Base-by-base conservation (phyloP, 345 rosid genomes). In the Citrus sinensis region DNA sequence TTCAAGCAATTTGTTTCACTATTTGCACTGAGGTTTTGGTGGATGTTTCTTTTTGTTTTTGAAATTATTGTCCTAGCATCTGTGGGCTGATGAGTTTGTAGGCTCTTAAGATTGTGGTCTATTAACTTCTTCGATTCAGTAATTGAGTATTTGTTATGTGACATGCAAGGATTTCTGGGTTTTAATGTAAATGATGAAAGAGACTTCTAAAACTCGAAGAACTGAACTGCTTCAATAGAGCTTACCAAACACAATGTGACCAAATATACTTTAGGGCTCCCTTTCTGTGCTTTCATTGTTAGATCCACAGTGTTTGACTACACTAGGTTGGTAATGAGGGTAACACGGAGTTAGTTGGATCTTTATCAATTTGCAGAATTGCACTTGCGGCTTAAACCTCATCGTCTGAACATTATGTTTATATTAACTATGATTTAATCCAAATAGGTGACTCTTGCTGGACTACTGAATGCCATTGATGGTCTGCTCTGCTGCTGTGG, bases 401-500 rank as follows among this genome's bases (percentile, higher is more conserved):
- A 56, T 56, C 61, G n/a, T 56, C 61, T 56, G 51, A 46, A 46
- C 25, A 56, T 56, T n/a, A 56, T 19, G n/a, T 56, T 56, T 56
- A 19, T 22, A n/a, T 56, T 32, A 13, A 46, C 17, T 46, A 46
- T 46, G 17, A 46, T 46, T 16, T 46, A 46, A 46, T 46, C 17
- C 51, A 11, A 46, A 13, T 55, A 85, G 85, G 78, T 86, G 42
- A 88, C 85, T 0, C 84, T 88, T 10, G 81, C 85, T 11, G 88
- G 88, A 29, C 77, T 86, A 59, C 73, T 86, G 24, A 86, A 88
- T 37, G 82, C 82, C 35, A 81, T 82, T 7, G 89, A 88, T 37
- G 90, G 90, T 1, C 78, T 88, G 2, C 54, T 79, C 64, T 83
- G 89, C 0, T 86, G 89, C 82, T 84, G 91, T 66, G 91, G 87